These are phyloP conservation scores for Senna siamea DNA, from an alignment of 306 rosid species.

Conservation along the genomic window DNA sequence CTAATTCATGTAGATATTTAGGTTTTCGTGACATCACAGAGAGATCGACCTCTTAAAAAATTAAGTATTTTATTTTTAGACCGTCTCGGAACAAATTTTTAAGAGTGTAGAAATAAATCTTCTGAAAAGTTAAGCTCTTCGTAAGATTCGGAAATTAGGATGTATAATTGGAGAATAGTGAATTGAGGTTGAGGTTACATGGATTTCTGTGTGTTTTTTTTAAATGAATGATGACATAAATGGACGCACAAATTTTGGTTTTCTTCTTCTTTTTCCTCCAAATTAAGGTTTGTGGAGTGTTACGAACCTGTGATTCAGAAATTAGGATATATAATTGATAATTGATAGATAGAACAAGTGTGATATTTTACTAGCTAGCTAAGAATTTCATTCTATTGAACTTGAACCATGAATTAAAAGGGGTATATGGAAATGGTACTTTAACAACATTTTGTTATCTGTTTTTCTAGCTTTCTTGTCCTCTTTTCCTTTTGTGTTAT, in stretches of 20 bases:
- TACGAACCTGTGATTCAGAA: no score
- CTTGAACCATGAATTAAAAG: background rate
- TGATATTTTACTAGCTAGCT: background rate
- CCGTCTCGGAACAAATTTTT: no score
- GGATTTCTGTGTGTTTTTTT: background rate
- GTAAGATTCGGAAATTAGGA: no score
- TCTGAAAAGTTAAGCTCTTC: no score
- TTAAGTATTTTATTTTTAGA: no score
- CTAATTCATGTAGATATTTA: background rate
- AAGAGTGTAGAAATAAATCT: no score
- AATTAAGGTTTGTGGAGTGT: no score
- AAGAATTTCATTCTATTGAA: background rate
- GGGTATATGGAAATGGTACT: background rate
- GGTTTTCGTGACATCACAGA: no score
- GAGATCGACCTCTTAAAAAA: no score
- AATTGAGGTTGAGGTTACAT: background rate
- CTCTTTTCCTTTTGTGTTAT: background rate
- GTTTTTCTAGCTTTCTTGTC: background rate
- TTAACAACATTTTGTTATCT: background rate
- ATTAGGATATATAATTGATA: no score
- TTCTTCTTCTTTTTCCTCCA: background rate
- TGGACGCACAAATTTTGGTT: background rate
- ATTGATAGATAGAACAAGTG: no score
- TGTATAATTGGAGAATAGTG: no score
- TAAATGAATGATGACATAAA: background rate